phyloP scores from a whole-genome alignment of 2,329 filamentous ascomycete species.

The Sporothrix humicola region DNA sequence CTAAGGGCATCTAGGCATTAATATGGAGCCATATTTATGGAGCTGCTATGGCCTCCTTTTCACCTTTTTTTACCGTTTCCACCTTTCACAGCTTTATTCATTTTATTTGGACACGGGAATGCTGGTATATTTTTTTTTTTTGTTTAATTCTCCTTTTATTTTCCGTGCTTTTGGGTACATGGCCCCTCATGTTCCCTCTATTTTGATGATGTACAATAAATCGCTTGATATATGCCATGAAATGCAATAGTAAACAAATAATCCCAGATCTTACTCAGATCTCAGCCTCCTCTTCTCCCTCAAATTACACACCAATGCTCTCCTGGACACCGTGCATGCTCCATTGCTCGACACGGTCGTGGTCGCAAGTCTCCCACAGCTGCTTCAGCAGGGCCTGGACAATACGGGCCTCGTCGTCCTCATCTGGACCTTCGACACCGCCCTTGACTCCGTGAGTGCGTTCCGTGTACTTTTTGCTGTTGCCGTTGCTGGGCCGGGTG shows the following conservation, averaged over 20 bases:
- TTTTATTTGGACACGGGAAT: background rate
- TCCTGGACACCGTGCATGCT: slow-evolving; percentile 56
- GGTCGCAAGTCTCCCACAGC: slow-evolving; percentile 70
- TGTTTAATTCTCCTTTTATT: background rate
- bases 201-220: slow-evolving; percentile 13
- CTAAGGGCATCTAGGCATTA: background rate
- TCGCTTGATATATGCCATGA: slow-evolving; percentile 16
- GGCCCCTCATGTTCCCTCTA: slow-evolving; percentile 9
- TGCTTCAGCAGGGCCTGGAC: slow-evolving; percentile 61
- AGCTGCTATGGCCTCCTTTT: background rate
- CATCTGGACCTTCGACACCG: slow-evolving; percentile 27
- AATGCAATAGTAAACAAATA: slow-evolving; percentile 8
- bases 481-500: background rate
- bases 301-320: slow-evolving; percentile 16
- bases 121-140: background rate
- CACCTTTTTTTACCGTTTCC: background rate
- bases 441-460: slow-evolving; percentile 28
- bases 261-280: background rate
- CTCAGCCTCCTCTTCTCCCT: background rate
- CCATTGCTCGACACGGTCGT: slow-evolving; percentile 69
- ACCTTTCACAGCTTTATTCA: background rate
- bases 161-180: background rate
- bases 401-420: slow-evolving; percentile 53
- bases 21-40: slow-evolving; percentile 8
- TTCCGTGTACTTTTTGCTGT: background rate